Evolutionary conservation across 23 red algal genomes (phyloP), one percentile per base, ranked within the genome.

Genomic region (Cyanidiococcus yangmingshanensis): DNA sequence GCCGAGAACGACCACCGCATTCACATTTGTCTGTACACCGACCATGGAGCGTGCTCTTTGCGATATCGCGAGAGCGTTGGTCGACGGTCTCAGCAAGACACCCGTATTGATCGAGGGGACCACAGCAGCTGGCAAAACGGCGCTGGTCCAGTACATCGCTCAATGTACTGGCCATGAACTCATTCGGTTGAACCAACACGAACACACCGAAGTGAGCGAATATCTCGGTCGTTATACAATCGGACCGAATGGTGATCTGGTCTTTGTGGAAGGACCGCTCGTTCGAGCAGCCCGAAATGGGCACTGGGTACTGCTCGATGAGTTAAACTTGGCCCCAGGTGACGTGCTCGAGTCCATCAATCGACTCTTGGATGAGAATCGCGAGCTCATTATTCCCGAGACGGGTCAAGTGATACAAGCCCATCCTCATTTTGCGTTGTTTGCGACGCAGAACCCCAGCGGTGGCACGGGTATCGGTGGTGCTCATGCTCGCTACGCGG

Each of bases 361-460:
- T 78, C 84, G 93, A 51, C 75, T 97, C 74, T 68, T 97, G 15
- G 93, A 97, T 79, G 93, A 97, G 32, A 90, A 97, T 68, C 80
- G 93, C 17, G 88, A 97, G 40, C 59, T 97, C n/a, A 77, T 79
- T 2, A 82, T 97, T 7, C 87, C 93, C 0, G 93, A 91, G 18
- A 89, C 89, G 32, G 87, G 88, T 34, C 85, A 97, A 74, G 79
- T 76, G 24, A 84, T 97, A 27, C 83, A 79, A 58, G 93, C 93
- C 21, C 57, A 58, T 12, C 50, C 57, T 17, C 41, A 59, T 7
- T 97, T 97, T 79, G 85, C 84, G 33, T n/a, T 97, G 24, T 97
- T 97, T 82, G 93, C 93, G 29, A 97, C 93, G 21, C 93, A 97
- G 78, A 97, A 97, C 58, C 93, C 87, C 18, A 86, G 87, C 1